Evolutionary conservation across 495 filamentous ascomycete species (phyloP).

Genomic region (Chaetomium fimeti): DNA sequence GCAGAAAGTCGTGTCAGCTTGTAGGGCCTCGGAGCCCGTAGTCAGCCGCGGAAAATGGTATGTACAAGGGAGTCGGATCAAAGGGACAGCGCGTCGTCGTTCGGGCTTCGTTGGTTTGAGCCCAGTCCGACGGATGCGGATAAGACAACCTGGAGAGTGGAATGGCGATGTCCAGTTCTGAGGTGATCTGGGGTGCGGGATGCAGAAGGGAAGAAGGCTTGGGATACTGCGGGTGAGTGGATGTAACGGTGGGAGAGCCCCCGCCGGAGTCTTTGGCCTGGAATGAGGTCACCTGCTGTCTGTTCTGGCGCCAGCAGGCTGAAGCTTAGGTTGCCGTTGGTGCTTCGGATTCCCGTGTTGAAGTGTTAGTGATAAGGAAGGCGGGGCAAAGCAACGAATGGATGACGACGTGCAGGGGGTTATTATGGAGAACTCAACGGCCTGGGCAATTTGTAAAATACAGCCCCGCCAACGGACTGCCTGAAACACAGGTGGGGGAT

Average conservation of each 20-base stretch:
- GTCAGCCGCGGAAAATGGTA: slow-evolving; percentile 15
- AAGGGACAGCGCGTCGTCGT: slow-evolving; percentile 8
- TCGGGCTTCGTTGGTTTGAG: slow-evolving; percentile 6
- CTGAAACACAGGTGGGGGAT: background rate
- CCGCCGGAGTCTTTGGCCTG: slow-evolving; percentile 9
- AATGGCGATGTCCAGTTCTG: background rate
- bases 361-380: slow-evolving; percentile 13
- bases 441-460: background rate
- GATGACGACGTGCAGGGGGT: background rate
- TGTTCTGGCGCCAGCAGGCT: slow-evolving; percentile 3
- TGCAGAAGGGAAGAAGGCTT: background rate
- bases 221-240: background rate
- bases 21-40: slow-evolving; percentile 17
- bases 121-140: background rate
- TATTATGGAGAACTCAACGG: background rate
- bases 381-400: background rate
- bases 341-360: background rate
- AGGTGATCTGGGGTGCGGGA: background rate
- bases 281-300: slow-evolving; percentile 31
- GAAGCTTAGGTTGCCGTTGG: background rate
- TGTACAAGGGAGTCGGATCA: slow-evolving; percentile 1
- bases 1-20: slow-evolving; percentile 31
- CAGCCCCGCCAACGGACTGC: background rate
- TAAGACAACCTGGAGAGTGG: background rate
- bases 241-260: slow-evolving; percentile 7